Base-by-base conservation (phyloP, 163 green algal species). In the Scenedesmus sp. region DNA sequence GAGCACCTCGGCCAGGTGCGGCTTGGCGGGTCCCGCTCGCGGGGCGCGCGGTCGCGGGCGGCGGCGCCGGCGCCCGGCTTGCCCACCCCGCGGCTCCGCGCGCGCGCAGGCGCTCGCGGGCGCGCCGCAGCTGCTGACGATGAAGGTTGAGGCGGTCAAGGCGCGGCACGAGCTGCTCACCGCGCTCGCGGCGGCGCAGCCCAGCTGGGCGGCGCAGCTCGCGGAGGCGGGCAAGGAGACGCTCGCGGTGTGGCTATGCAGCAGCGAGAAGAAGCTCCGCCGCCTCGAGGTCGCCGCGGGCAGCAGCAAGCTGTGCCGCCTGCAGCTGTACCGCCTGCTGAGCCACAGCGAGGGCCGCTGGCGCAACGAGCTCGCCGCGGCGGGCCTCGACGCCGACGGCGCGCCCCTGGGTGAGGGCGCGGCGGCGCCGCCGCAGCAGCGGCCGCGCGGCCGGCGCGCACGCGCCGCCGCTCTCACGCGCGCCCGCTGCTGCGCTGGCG, bases 191-290 rank as follows among this genome's bases (percentile, higher is more conserved):
- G 28, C 31, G 48, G 15, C 65, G 62, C 50, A 75, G 51, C 62
- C 62, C 15, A 15, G 17, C 0, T 81, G 74, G 74, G 24, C 42
- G 20, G 14, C 29, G 24, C 74, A 81, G 63, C 53, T 75, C 33
- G 33, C 33, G 3, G 51, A 81, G 50, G 74, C 63, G 3, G 60
- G 48, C 33, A 57, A 45, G 50, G 74, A 73, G n/a, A 73, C 44
- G 15, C 74, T 81, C 20, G 74, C 60, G 7, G 63, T 75, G 22
- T 80, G 72, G 72, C 72, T 80, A 22, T 71, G 57, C 72, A 80
- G 72, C 72, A 81, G 74, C 65, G 74, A 81, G 63, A 81, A 81
- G 74, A 81, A 81, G 63, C 74, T 81, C 36, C 48, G 74, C 11
- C 63, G 74, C 3, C 53, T 81, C 10, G 74, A 81, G 62, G 26